Base-by-base conservation (phyloP, 768 basidiomycete genomes). In the Suillus lakei region DNA sequence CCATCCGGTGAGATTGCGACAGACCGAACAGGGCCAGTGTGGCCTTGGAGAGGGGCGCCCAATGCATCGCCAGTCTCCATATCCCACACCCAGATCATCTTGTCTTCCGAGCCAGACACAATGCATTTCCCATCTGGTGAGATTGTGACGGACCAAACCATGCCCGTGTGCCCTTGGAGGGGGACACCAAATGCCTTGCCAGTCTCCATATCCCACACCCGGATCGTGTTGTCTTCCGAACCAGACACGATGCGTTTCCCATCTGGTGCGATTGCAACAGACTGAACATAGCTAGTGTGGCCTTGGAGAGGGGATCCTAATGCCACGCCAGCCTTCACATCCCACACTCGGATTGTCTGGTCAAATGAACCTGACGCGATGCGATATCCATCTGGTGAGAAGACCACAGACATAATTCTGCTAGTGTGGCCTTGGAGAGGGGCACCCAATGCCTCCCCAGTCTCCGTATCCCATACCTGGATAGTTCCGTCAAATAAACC, bases 331-430 rank as follows among this genome's bases (percentile, higher is more conserved):
- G 74, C 71, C 21, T 53, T 18, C 16, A 30, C 23, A 60, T 60
- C 60, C 60, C 60, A 60, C n/a, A 60, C 39, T 8, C 39, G 60
- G 10, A 60, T 13, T 26, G 48, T 28, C 1, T 16, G 3, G 15
- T 50, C 26, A 7, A 0, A 0, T 50, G 48, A 50, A 0, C 76
- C 74, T 0, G 76, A 77, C 6, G 71, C 65, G 38, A 78, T 67
- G 48, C 63, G 66, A 48, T n/a, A 61, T 9, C 77, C 76, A n/a
- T 77, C 76, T 0, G 62, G 32, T 5, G 74, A 74, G 51, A 78
- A 75, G 1, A 70, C 66, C 6, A 77, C 32, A 41, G 76, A 69
- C 15, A 1, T 0, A 15, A 50, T 1, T 15, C 0, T 0, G 13
- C 2, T 1, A 23, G 26, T 56, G 12, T 63, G 62, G 15, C 54